A percentile compares a stretch with the other conserved stretches of the same genome.
phyloP scores from a whole-genome alignment of 805 yeast genomes.

The Blastobotrys muscicola region DNA sequence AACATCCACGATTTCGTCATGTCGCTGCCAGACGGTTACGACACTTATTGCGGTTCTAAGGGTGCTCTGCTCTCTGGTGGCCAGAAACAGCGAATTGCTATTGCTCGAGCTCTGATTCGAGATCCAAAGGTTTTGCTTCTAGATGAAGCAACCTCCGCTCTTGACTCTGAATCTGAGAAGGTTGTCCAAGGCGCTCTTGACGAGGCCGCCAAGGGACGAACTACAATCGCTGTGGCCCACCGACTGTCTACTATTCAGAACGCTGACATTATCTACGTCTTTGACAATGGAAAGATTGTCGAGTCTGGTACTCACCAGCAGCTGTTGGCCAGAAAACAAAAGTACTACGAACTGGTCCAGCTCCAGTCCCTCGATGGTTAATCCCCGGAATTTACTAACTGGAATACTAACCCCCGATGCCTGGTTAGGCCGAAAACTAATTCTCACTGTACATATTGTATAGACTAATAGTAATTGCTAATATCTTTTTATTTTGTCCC shows the following conservation, averaged over 20 bases:
- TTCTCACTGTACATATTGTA: too few species aligned
- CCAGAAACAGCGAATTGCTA: slow-evolving; percentile 66
- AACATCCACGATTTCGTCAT: slow-evolving; percentile 48
- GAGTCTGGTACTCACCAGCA: slow-evolving; percentile 50
- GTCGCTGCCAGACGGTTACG: slow-evolving; percentile 50
- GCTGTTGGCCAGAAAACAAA: slow-evolving; percentile 31
- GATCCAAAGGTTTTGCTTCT: slow-evolving; percentile 52
- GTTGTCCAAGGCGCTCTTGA: slow-evolving; percentile 64
- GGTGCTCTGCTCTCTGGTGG: slow-evolving; percentile 63
- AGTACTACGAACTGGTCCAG: slow-evolving; percentile 32
- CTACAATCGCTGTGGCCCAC: slow-evolving; percentile 80
- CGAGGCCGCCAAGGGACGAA: slow-evolving; percentile 58
- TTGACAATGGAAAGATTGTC: slow-evolving; percentile 49
- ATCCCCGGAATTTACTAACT: not conserved
- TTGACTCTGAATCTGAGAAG: slow-evolving; percentile 62
- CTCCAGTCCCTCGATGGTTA: slow-evolving; percentile 27
- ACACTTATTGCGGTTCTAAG: slow-evolving; percentile 45
- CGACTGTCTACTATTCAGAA: slow-evolving; percentile 59
- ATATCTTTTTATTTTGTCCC: too few species aligned
- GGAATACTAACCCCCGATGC: too few species aligned
- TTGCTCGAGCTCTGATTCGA: slow-evolving; percentile 63
- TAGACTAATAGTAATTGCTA: too few species aligned
- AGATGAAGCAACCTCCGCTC: slow-evolving; percentile 62
- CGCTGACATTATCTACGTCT: slow-evolving; percentile 51
- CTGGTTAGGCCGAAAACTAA: too few species aligned